Evolutionary conservation across 2,329 filamentous ascomycete genomes (phyloP).

Genomic region (Cladophialophora immunda): DNA sequence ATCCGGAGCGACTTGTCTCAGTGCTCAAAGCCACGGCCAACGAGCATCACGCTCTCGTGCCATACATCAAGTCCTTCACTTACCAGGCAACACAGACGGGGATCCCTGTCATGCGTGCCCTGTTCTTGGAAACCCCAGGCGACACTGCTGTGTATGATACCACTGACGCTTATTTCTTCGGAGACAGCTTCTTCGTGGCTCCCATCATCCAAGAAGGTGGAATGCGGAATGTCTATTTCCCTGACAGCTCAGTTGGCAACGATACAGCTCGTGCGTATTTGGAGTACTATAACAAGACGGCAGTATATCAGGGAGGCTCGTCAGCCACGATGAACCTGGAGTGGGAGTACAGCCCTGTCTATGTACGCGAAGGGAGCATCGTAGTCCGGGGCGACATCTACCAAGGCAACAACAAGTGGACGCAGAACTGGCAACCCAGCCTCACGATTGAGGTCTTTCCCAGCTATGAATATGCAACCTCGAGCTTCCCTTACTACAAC

Average conservation of each 20-base stretch:
- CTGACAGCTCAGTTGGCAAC: not conserved
- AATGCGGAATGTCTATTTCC: conserved; percentile 8
- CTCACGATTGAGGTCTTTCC: conserved; percentile 12
- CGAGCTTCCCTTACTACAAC: conserved; percentile 16
- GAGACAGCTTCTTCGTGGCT: conserved; percentile 12
- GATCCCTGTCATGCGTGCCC: conserved; percentile 14
- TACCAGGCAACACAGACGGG: conserved; percentile 13
- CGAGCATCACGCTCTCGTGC: conserved; percentile 15
- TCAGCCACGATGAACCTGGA: conserved; percentile 2
- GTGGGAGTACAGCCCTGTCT: conserved; percentile 14
- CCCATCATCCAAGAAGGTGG: conserved; percentile 14
- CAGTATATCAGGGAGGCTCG: conserved; percentile 7
- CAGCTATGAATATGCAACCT: conserved; percentile 8
- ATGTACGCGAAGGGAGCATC: conserved; percentile 10
- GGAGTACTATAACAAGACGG: conserved; percentile 15
- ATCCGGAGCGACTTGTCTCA: conserved; percentile 10
- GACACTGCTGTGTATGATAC: conserved; percentile 3
- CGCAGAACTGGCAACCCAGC: conserved; percentile 15
- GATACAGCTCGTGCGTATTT: conserved; percentile 10
- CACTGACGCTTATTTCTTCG: conserved; percentile 13
- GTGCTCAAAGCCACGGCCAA: conserved; percentile 13
- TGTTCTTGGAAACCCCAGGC: conserved; percentile 6
- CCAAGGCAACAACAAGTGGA: conserved; percentile 23
- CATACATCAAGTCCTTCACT: conserved; percentile 18
- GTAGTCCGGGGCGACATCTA: conserved; percentile 14